Percentiles rank a stretch among this genome's conserved stretches.
Conservation (phyloP, 306 rosid genomes). For the Cicer judaicum region DNA sequence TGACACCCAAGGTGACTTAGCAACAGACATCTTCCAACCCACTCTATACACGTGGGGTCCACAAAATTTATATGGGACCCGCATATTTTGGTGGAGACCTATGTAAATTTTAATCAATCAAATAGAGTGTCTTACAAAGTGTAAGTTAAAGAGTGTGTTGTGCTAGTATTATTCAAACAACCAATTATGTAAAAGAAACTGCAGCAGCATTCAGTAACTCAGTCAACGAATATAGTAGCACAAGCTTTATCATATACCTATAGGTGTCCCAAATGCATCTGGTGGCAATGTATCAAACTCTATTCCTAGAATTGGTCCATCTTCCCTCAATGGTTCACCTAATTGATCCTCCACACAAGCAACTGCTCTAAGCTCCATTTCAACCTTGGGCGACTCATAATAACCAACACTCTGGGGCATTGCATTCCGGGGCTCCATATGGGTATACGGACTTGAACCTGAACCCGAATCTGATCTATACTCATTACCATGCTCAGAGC, state of each 20-base stretch:
- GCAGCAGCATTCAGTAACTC: constrained; percentile 27
- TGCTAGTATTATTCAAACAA: neutral
- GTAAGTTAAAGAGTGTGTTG: no score
- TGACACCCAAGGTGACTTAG: neutral
- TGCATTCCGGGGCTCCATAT: constrained; percentile 60
- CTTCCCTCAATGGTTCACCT: constrained; percentile 88
- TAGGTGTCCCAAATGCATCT: constrained; percentile 89
- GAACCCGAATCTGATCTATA: constrained; percentile 89
- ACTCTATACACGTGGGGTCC: no score
- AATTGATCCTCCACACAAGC: constrained; percentile 85
- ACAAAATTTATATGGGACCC: no score
- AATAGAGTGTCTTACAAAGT: no score
- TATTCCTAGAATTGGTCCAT: constrained; percentile 87
- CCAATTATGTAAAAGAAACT: constrained; percentile 17
- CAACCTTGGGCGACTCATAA: constrained; percentile 65
- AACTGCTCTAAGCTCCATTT: constrained; percentile 78
- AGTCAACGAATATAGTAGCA: constrained; percentile 28
- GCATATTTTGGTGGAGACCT: no score
- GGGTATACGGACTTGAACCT: constrained; percentile 74
- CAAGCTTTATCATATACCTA: constrained; percentile 58
- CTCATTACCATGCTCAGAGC: constrained; percentile 72
- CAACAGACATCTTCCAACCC: no score
- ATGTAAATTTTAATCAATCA: no score
- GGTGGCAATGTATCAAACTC: constrained; percentile 97
- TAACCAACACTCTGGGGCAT: constrained; percentile 60